Conservation (phyloP, 176 grass and related monocot species). For the Oryza longistaminata region DNA sequence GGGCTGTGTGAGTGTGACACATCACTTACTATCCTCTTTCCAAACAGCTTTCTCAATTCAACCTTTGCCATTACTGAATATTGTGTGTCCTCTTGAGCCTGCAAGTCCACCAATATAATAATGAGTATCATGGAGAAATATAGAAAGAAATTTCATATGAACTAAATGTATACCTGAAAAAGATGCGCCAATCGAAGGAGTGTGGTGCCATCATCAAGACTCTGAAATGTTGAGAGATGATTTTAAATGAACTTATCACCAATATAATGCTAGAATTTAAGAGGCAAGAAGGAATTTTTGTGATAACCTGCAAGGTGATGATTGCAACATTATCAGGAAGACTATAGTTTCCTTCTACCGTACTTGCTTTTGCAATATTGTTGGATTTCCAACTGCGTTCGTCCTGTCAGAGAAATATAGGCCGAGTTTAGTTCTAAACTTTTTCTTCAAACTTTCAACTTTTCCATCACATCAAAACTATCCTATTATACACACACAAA, state of each 20-base stretch:
- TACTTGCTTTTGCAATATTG: slow-evolving; percentile 43
- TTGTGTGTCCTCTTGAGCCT: slow-evolving; percentile 64
- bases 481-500: no score
- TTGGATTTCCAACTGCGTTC: slow-evolving; percentile 65
- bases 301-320: slow-evolving; percentile 75
- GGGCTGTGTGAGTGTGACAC: background rate
- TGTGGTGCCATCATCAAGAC: slow-evolving; percentile 71
- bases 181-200: slow-evolving; percentile 85
- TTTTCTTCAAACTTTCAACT: no score
- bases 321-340: slow-evolving; percentile 89
- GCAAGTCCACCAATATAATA: background rate
- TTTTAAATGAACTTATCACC: background rate
- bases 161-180: slow-evolving; percentile 58
- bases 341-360: slow-evolving; percentile 69
- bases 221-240: slow-evolving; percentile 50
- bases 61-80: slow-evolving; percentile 71
- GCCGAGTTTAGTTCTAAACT: no score
- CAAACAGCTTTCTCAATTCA: slow-evolving; percentile 73
- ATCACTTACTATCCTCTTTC: slow-evolving; percentile 59
- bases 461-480: no score
- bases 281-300: background rate
- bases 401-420: slow-evolving; percentile 46
- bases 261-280: background rate
- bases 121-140: slow-evolving; percentile 11
- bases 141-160: background rate